phyloP scores from a whole-genome alignment of 106 monocot species.

The Dioscorea alata region DNA sequence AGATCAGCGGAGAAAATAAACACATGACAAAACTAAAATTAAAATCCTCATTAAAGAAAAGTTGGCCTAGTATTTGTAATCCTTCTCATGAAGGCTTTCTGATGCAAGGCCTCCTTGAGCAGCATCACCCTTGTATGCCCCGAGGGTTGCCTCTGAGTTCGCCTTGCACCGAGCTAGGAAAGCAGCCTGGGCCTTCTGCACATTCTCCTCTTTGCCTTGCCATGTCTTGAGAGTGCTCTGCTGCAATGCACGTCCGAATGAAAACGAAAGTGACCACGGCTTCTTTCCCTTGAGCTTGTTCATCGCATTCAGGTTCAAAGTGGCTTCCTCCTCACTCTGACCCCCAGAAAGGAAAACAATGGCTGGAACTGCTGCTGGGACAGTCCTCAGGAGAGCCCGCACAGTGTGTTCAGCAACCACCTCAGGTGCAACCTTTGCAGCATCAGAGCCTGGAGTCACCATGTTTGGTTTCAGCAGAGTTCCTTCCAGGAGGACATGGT shows the following conservation, averaged over 20 bases:
- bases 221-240: conserved; percentile 25
- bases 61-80: conserved; percentile 11
- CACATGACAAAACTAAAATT: too few relatives aligned
- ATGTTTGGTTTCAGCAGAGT: conserved; percentile 3
- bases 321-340: conserved; percentile 24
- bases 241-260: conserved; percentile 20
- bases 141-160: conserved; percentile 21
- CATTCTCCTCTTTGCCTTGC: conserved; percentile 22
- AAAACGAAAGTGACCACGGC: conserved; percentile 22
- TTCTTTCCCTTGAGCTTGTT: conserved; percentile 17
- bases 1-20: too few relatives aligned
- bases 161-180: conserved; percentile 27
- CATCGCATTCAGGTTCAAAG: conserved; percentile 16
- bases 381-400: conserved; percentile 15
- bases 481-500: conserved; percentile 4
- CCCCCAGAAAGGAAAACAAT: conserved; percentile 28
- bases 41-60: too few relatives aligned
- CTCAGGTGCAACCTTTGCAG: conserved; percentile 7
- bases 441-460: conserved; percentile 2
- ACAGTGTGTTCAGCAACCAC: conserved; percentile 22
- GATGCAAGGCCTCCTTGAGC: conserved; percentile 2
- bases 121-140: conserved; percentile 9
- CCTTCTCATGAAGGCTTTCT: conserved; percentile 17
- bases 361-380: conserved; percentile 22
- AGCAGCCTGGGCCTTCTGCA: conserved; percentile 7